A percentile compares a stretch with the other conserved stretches of the same genome.
phyloP scores from a whole-genome alignment of 2,329 filamentous ascomycete genomes.

The Mycosphaerella sp. region DNA sequence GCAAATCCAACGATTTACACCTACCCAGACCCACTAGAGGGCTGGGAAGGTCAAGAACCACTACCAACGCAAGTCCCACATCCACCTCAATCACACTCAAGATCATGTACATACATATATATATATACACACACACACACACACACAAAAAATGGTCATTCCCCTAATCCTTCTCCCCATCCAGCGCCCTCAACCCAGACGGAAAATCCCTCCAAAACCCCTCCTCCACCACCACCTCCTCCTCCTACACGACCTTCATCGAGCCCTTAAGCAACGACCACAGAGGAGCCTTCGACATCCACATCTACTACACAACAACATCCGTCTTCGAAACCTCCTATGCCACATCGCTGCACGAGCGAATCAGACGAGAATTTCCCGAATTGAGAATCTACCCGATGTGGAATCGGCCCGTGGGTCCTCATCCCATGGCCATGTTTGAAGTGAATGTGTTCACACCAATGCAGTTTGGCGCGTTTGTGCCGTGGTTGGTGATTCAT shows the following conservation, averaged over 20 bases:
- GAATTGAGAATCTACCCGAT: conserved; percentile 76
- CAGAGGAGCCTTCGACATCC: conserved; percentile 74
- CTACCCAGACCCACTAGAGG: conserved; percentile 51
- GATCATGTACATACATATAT: neutral
- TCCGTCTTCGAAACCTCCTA: conserved; percentile 59
- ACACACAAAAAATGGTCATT: too few species aligned
- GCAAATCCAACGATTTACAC: conserved; percentile 48
- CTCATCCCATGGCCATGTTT: conserved; percentile 82
- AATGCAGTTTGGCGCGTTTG: conserved; percentile 77
- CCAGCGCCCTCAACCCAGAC: conserved; percentile 44
- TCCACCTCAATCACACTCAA: neutral
- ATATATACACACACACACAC: too few species aligned
- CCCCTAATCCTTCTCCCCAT: too few species aligned
- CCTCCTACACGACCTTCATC: conserved; percentile 64
- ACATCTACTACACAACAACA: conserved; percentile 70
- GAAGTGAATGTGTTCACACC: conserved; percentile 86
- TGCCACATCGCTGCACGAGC: conserved; percentile 66
- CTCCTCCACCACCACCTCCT: conserved; percentile 52
- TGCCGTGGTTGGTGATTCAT: conserved; percentile 78
- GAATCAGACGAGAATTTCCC: conserved; percentile 76
- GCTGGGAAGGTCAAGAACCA: conserved; percentile 45
- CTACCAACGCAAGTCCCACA: conserved; percentile 37
- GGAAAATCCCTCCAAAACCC: conserved; percentile 73
- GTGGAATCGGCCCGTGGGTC: conserved; percentile 72
- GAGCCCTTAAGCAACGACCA: conserved; percentile 60